phyloP scores from a whole-genome alignment of 1,284 basidiomycete genomes.

The Cryptococcus sp. region DNA sequence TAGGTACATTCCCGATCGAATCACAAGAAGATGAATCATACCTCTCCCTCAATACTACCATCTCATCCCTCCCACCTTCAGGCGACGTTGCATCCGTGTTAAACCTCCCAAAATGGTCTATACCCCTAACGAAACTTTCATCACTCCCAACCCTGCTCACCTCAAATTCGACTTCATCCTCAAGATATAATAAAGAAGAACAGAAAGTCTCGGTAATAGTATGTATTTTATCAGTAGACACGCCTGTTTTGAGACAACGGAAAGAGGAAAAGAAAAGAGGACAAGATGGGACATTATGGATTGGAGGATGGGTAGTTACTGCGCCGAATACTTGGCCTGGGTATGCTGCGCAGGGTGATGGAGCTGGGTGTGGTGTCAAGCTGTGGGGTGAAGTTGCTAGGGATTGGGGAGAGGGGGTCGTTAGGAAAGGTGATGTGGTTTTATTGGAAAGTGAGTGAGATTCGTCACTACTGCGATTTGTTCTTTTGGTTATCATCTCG shows the following conservation, averaged over 20 bases:
- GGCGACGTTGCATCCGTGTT: constrained; percentile 11
- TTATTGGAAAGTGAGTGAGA: constrained; percentile 35
- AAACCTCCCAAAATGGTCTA: constrained; percentile 31
- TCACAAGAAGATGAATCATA: constrained; percentile 11
- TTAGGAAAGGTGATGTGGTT: constrained; percentile 38
- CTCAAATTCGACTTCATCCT: neutral
- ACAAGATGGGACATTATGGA: constrained; percentile 21
- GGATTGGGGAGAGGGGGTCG: constrained; percentile 25
- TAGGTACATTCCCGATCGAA: neutral
- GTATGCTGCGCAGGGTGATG: neutral
- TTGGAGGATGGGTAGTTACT: constrained; percentile 34
- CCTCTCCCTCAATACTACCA: constrained; percentile 30
- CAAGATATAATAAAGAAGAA: neutral
- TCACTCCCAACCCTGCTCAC: constrained; percentile 15
- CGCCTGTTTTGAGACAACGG: constrained; percentile 11
- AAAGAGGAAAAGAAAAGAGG: constrained; percentile 18
- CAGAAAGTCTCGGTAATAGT: constrained; percentile 23
- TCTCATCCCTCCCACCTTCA: constrained; percentile 9
- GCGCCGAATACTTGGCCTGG: constrained; percentile 8
- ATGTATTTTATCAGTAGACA: constrained; percentile 29
- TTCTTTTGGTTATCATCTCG: neutral
- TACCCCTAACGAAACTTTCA: constrained; percentile 28
- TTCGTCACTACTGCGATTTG: no score
- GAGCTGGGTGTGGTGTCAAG: constrained; percentile 27
- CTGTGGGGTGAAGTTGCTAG: constrained; percentile 34